A percentile compares a stretch with the other conserved stretches of the same genome.
phyloP scores from a whole-genome alignment of 2,329 filamentous ascomycete species.

The Xylaria sp. region DNA sequence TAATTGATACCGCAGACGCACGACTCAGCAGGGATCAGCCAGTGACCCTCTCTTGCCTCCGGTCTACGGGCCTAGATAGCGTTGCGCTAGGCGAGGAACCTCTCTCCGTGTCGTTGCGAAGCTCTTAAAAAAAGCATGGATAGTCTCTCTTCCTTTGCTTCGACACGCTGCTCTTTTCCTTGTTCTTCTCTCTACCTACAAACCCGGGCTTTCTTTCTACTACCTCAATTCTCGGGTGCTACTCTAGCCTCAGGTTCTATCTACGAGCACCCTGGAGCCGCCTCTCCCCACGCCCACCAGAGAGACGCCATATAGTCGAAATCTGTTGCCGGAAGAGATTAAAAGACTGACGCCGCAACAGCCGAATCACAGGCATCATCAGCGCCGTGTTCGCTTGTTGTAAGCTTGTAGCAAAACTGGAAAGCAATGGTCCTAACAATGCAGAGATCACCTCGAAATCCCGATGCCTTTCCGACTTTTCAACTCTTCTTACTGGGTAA shows the following conservation, averaged over 20 bases:
- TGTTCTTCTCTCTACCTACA: not conserved
- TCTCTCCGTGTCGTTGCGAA: slow-evolving; percentile 8
- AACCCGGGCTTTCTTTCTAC: not conserved
- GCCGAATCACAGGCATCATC: slow-evolving; percentile 31
- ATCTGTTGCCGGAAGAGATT: not conserved
- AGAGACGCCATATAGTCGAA: not conserved
- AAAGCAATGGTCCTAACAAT: slow-evolving; percentile 64
- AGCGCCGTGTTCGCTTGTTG: slow-evolving; percentile 57
- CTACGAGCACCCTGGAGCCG: not conserved
- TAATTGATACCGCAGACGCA: not conserved
- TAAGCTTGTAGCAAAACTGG: slow-evolving; percentile 56
- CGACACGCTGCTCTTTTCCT: not conserved
- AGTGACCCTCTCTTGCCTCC: slow-evolving; percentile 13
- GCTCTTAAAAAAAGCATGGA: not conserved
- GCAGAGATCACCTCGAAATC: slow-evolving; percentile 65
- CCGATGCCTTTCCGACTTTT: slow-evolving; percentile 80
- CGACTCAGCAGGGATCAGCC: slow-evolving; percentile 17
- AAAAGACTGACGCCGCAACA: slow-evolving; percentile 23
- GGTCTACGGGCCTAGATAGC: slow-evolving; percentile 13
- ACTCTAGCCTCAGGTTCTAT: not conserved
- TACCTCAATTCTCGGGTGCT: not conserved
- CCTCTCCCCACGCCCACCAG: not conserved
- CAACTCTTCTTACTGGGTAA: slow-evolving; percentile 88
- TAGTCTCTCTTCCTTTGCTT: not conserved
- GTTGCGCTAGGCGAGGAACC: not conserved